Evolutionary conservation across 2,329 filamentous ascomycete species (phyloP).

Genomic region (Diplodia sapinea): DNA sequence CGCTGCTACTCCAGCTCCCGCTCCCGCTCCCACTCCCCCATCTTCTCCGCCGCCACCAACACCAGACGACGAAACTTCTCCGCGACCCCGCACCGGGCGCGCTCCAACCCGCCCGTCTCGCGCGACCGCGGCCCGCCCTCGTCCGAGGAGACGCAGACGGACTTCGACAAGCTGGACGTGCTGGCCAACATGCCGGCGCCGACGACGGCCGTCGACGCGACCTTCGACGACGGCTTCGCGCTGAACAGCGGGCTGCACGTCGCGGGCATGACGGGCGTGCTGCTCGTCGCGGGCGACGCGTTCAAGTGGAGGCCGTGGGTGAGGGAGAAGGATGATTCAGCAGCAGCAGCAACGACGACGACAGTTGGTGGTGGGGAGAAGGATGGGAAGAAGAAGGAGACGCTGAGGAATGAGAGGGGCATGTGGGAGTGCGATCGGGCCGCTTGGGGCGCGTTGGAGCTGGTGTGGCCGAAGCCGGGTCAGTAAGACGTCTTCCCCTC

Average conservation of each 20-base stretch:
- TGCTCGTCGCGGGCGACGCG: conserved; percentile 85
- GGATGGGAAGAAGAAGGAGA: conserved; percentile 31
- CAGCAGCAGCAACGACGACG: conserved; percentile 31
- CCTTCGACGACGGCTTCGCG: conserved; percentile 81
- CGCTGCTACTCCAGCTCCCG: not conserved
- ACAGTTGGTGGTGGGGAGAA: conserved; percentile 46
- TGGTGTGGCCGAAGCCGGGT: conserved; percentile 91
- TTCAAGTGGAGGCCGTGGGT: conserved; percentile 89
- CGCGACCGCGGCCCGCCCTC: conserved; percentile 67
- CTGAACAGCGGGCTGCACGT: conserved; percentile 81
- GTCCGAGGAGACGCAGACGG: conserved; percentile 68
- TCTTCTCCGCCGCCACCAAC: not conserved
- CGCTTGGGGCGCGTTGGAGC: conserved; percentile 74
- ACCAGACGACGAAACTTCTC: not conserved
- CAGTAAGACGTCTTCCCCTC: conserved; percentile 42
- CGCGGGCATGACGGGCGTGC: conserved; percentile 65
- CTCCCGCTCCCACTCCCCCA: too few relatives aligned
- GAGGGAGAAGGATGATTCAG: conserved; percentile 37
- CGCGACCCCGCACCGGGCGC: not conserved
- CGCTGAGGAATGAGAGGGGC: conserved; percentile 74
- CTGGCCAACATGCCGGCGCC: conserved; percentile 76
- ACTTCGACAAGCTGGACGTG: conserved; percentile 79
- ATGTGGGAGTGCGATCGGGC: conserved; percentile 77
- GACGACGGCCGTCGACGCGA: conserved; percentile 82
- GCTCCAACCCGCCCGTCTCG: conserved; percentile 48